Evolutionary conservation across 805 yeast species (phyloP).

Genomic region (Saccharomyces cerevisiae): DNA sequence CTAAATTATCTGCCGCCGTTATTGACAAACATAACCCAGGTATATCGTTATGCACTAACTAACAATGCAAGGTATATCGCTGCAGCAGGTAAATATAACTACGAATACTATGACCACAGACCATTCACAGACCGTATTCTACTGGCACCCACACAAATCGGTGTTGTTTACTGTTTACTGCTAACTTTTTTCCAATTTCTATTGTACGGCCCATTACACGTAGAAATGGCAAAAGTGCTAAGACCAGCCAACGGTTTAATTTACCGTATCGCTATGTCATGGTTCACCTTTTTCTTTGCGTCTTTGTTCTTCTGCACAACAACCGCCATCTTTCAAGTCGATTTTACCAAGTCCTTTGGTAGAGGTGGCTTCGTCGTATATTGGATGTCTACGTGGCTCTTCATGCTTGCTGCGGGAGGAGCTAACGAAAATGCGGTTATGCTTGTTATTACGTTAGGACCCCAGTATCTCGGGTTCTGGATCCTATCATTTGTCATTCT

Average conservation of each 20-base stretch:
- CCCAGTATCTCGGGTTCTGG: slow-evolving; percentile 67
- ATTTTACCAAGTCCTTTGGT: slow-evolving; percentile 52
- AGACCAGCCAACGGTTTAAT: slow-evolving; percentile 39
- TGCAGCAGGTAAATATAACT: slow-evolving; percentile 26
- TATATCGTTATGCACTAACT: background rate
- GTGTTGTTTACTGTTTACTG: slow-evolving; percentile 62
- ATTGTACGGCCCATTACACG: slow-evolving; percentile 51
- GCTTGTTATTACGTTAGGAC: slow-evolving; percentile 43
- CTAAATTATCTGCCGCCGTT: slow-evolving; percentile 6
- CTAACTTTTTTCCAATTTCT: slow-evolving; percentile 63
- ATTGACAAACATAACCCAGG: slow-evolving; percentile 13
- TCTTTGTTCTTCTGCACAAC: slow-evolving; percentile 53
- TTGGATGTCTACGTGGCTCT: slow-evolving; percentile 61
- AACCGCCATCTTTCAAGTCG: slow-evolving; percentile 60
- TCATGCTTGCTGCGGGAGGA: slow-evolving; percentile 72
- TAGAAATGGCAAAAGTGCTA: slow-evolving; percentile 38
- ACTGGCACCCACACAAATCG: slow-evolving; percentile 67
- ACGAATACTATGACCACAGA: slow-evolving; percentile 36
- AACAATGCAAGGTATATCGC: slow-evolving; percentile 5
- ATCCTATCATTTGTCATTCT: slow-evolving; percentile 57
- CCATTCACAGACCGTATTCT: slow-evolving; percentile 45
- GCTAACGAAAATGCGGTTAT: slow-evolving; percentile 60
- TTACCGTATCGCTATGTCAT: slow-evolving; percentile 44
- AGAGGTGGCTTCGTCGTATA: slow-evolving; percentile 63
- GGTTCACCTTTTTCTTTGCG: slow-evolving; percentile 44